These are phyloP conservation scores for Leishmania tarentolae DNA, from an alignment of 208 protist species.

Conservation along the genomic window DNA sequence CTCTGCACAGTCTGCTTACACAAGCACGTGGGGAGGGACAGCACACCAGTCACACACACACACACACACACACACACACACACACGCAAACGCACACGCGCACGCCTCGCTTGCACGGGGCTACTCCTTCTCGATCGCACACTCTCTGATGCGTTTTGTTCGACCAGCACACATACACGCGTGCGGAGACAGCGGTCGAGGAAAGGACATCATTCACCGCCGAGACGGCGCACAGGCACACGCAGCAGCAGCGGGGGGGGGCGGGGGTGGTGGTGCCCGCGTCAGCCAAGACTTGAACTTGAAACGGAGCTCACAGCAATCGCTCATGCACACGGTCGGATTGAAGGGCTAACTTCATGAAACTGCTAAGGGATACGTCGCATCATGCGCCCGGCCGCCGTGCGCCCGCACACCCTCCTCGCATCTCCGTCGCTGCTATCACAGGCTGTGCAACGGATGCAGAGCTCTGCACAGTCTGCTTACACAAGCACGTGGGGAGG, in stretches of 20 bases:
- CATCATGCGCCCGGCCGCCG: slow-evolving; percentile 21
- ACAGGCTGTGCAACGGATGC: slow-evolving; percentile 17
- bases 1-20: slow-evolving; percentile 31
- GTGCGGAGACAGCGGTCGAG: slow-evolving; percentile 16
- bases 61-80: no score
- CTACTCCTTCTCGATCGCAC: background rate
- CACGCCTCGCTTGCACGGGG: no score
- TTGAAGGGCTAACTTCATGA: slow-evolving; percentile 34
- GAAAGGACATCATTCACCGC: slow-evolving; percentile 30
- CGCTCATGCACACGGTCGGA: slow-evolving; percentile 6
- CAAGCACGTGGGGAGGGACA: slow-evolving; percentile 18
- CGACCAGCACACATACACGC: slow-evolving; percentile 7
- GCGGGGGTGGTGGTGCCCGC: no score
- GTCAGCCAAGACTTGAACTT: no score
- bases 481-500: slow-evolving; percentile 30
- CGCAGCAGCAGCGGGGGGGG: no score
- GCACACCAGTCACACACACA: no score
- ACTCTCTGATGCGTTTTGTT: slow-evolving; percentile 33
- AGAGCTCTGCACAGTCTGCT: slow-evolving; percentile 18
- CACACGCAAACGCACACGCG: no score
- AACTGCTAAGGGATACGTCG: slow-evolving; percentile 1
- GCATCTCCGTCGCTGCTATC: no score
- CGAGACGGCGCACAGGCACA: no score
- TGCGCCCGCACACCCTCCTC: background rate
- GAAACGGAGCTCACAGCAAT: background rate